Base-by-base conservation (phyloP, 495 filamentous ascomycete genomes). In the Aspergillus sclerotioniger region DNA sequence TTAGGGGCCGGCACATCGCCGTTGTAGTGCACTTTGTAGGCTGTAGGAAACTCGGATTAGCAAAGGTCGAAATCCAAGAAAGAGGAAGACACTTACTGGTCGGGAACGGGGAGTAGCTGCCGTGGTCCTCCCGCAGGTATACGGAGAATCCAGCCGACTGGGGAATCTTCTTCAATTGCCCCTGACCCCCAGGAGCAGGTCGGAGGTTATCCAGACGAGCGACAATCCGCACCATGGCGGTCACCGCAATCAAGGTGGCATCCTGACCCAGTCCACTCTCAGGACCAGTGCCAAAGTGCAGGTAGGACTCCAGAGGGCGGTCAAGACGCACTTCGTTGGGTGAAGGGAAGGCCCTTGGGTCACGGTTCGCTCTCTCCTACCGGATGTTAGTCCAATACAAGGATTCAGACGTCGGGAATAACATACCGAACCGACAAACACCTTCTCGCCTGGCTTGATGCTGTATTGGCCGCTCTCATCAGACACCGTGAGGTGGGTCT, bases 51-150 rank as follows among this genome's bases (percentile, higher is more conserved):
- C 44, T 56, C 16, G 10, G 44, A 46, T 68, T 54, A 71, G 63
- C 51, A n/a, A 32, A 3, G 4, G 52, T 19, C 13, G 8, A 10
- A 8, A 15, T 21, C 37, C 19, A 4, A 21, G 7, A 20, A 16
- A 13, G 33, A 25, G 16, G n/a, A 19, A 55, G 32, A 9, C 6
- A 68, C 79, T 77, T 84, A 72, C 82, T 86, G 28, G 81, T 85
- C 0, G 91, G 90, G 77, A 91, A 93, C 7, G 88, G 80, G 67
- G 80, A 89, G 71, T 85, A 85, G 31, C 80, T 78, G 25, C 86
- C 86, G 72, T 85, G 82, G 63, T 95, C 88, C 69, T 89, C 84
- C 52, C 84, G 82, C 75, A 96, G 80, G 62, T 92, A 95, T 25
- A 84, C 68, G 25, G 82, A 83, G 66, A 81, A 84, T 0, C 82